These are phyloP conservation scores for Rhizopus sp. DNA, from an alignment of 371 early-diverging fungal species.

Conservation along the genomic window DNA sequence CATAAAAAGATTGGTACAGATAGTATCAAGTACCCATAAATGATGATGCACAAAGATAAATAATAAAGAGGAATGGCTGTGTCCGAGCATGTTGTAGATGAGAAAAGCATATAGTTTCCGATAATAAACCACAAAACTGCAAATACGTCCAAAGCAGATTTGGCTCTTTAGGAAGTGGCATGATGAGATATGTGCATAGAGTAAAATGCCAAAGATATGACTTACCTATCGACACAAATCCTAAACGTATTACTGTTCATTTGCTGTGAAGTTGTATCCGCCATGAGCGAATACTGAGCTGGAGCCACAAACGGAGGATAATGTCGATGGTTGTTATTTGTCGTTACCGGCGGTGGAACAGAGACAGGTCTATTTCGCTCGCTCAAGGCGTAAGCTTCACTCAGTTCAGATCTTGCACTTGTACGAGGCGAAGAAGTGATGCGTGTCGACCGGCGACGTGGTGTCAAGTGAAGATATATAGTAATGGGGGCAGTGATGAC, in stretches of 20 bases:
- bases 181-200: not conserved
- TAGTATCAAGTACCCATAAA: conserved; percentile 69
- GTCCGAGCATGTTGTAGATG: conserved; percentile 50
- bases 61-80: conserved; percentile 64
- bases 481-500: conserved; percentile 41
- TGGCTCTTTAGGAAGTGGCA: conserved; percentile 23
- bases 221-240: conserved; percentile 34
- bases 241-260: conserved; percentile 15
- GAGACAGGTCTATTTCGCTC: conserved; percentile 31
- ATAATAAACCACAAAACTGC: conserved; percentile 71
- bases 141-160: conserved; percentile 62
- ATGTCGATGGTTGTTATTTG: conserved; percentile 18
- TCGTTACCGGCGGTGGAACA: conserved; percentile 27
- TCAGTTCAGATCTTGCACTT: conserved; percentile 29
- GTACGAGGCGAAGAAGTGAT: conserved; percentile 14
- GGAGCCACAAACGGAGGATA: conserved; percentile 24
- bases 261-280: conserved; percentile 8
- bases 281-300: conserved; percentile 4
- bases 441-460: conserved; percentile 33
- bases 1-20: conserved; percentile 66
- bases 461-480: conserved; percentile 46
- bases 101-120: conserved; percentile 72
- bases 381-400: conserved; percentile 38
- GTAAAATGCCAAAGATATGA: not conserved
- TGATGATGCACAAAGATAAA: conserved; percentile 57